Evolutionary conservation across 2,329 filamentous ascomycete species (phyloP), one percentile per base, ranked within the genome.

Genomic region (Diplodia corticola): DNA sequence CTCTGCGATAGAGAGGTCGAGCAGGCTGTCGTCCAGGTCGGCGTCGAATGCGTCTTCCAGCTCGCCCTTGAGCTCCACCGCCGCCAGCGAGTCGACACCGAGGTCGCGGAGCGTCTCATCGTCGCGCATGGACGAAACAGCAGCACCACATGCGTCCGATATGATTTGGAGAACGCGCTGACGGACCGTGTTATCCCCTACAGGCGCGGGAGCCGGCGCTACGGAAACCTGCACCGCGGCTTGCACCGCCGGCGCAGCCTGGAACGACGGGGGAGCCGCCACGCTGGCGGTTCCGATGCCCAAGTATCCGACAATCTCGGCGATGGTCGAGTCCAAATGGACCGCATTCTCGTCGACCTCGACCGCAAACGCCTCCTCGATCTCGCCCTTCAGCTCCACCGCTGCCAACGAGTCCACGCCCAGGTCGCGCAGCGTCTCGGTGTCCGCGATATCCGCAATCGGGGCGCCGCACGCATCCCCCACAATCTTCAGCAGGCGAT

Each of bases 11-110:
- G 24, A 30, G 28, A 51, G n/a, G 35, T 30, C 3, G 10, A 28
- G 17, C 5, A 49, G 12, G 20, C 24, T 30, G 24, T 65, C 64
- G 26, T 65, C 64, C 1, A 68, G 22, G 13, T 66, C 51, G 40
- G 68, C 30, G 13, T 64, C 49, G 28, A 69, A 69, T 13, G 64
- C 17, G 59, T 57, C 53, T 51, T 66, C 50, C 5, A 70, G 63
- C 33, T 69, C 65, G 37, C 63, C 51, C 13, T 66, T 64, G 24
- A 71, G 61, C 37, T 71, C 69, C 2, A 68, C 61, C 17, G 69
- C 54, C 3, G 68, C 64, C 4, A 71, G 64, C 5, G 70, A 71
- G 30, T 71, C 70, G 17, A 70, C 49, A 17, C 70, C 70, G 12
- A 71, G 63, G 49, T 71, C 69, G 9, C 53, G 35, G 17, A 40